Evolutionary conservation across 441 rosid genomes (phyloP), one percentile per base, ranked within the genome.

Genomic region (Kokia cookei): DNA sequence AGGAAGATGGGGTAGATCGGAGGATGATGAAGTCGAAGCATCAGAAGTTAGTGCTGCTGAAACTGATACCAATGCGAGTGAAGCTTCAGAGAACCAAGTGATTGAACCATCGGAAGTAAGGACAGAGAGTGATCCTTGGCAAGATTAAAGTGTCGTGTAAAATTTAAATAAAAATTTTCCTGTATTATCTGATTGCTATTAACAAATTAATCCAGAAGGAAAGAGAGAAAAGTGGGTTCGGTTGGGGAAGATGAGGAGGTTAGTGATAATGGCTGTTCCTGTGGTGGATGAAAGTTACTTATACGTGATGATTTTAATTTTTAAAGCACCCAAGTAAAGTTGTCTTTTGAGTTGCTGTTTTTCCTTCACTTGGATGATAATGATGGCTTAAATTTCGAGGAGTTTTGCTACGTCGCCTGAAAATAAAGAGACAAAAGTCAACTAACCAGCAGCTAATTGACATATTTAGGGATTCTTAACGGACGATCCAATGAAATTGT

Each of bases 1-100:
- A 58, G 98, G 99, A 65, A 86, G 97, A 89, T 96, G 99, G 99
- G 99, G 98, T 35, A 85, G 97, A 78, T 83, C 82, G 5, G 97
- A 91, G 54, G 89, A 77, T 5, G 92, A 53, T 45, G 77, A 45
- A 57, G 67, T 11, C 3, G 86, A 72, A 54, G 74, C 73, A 32
- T 27, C 65, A 2, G 88, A 81, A 58, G 86, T 68, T 35, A 22
- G 45, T 58, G 82, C 65, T 9, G 57, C 72, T 19, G 87, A 83
- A 73, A 70, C 81, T 2, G 83, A 51, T 11, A 47, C 75, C 1
- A 77, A 10, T 48, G 75, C 62, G 0, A 71, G 71, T 64, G 91
- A 72, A 29, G 72, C 58, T 6, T 19, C 76, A 0, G 93, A 87
- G 83, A 51, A 90, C 1, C 80, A 91, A 83, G 98, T 92, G 9